These are phyloP conservation scores for Cunninghamia lanceolata DNA, from an alignment of 75 land plant species.

Conservation along the genomic window DNA sequence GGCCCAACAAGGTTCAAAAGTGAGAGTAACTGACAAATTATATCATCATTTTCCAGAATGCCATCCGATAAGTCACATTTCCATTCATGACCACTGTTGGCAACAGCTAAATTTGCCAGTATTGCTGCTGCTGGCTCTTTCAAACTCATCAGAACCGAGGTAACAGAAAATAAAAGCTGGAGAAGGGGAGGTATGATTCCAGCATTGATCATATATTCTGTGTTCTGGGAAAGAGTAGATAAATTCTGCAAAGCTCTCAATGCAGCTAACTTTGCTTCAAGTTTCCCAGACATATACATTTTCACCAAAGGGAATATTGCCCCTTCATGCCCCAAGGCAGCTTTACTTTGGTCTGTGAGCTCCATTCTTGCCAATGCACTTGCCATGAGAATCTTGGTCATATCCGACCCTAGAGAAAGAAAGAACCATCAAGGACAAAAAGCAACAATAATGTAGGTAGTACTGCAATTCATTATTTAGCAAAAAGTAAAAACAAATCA, in stretches of 20 bases:
- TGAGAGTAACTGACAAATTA: constrained; percentile 56
- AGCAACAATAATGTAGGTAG: background rate
- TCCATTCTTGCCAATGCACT: constrained; percentile 57
- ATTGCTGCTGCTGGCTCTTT: constrained; percentile 65
- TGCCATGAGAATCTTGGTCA: constrained; percentile 67
- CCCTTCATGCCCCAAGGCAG: constrained; percentile 50
- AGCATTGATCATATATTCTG: constrained; percentile 27
- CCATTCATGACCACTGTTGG: background rate
- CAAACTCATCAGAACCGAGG: constrained; percentile 47
- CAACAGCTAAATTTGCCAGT: constrained; percentile 51
- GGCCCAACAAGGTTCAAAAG: constrained; percentile 58
- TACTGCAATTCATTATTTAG: background rate
- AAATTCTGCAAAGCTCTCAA: constrained; percentile 55
- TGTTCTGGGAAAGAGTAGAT: constrained; percentile 31
- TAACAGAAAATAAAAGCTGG: constrained; percentile 63
- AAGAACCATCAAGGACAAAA: background rate
- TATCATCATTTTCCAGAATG: constrained; percentile 33
- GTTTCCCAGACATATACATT: constrained; percentile 50
- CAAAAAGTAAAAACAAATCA: background rate
- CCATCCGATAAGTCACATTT: constrained; percentile 22
- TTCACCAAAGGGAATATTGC: constrained; percentile 48
- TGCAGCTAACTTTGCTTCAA: constrained; percentile 62
- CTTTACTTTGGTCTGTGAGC: constrained; percentile 54
- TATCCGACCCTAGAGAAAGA: constrained; percentile 49
- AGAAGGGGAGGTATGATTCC: constrained; percentile 44